Evolutionary conservation across 371 early-diverging fungal species (phyloP), one percentile per base, ranked within the genome.

Genomic region (Mucor plumbeus): DNA sequence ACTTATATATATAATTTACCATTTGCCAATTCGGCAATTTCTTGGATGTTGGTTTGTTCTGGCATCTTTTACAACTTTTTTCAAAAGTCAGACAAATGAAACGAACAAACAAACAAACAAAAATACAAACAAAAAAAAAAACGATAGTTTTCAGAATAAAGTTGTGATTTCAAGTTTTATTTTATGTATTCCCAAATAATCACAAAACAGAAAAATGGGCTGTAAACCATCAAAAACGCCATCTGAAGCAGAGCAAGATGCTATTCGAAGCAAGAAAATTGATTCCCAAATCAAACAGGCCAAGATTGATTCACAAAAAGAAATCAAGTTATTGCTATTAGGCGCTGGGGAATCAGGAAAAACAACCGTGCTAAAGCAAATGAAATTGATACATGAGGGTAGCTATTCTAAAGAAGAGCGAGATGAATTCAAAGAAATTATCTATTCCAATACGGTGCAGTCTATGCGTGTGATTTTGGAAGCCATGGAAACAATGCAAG

Each of bases 301-400:
- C 61, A 87, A 88, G 67, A 63, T 85, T 59, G 83, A 82, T 21
- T 76, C 91, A 81, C 82, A 86, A 35, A 92, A 94, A 66, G 95
- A 96, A 82, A 90, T 96, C 72, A 97, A 97, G 87, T 91, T 96
- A 91, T 80, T 97, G 31, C 79, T 97, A 65, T 86, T 97, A 11
- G 97, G 96, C 94, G 95, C 96, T 47, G 98, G 98, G 72, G 98
- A 98, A 85, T 96, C 97, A 7, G 98, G 98, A 36, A 98, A 98
- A 84, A 91, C 93, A 31, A 98, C 98, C 13, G 94, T 98, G 67
- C 77, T 98, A 59, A 98, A 98, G 77, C 97, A 98, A 77, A 97
- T 98, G 96, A 94, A 94, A 75, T 82, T 97, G 48, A 98, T 98
- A 67, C 97, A 97, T 75, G 95, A 92, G 68, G 91, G 88, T 66